Conservation (phyloP, 1,284 basidiomycete genomes). For the Termitomyces sp. region DNA sequence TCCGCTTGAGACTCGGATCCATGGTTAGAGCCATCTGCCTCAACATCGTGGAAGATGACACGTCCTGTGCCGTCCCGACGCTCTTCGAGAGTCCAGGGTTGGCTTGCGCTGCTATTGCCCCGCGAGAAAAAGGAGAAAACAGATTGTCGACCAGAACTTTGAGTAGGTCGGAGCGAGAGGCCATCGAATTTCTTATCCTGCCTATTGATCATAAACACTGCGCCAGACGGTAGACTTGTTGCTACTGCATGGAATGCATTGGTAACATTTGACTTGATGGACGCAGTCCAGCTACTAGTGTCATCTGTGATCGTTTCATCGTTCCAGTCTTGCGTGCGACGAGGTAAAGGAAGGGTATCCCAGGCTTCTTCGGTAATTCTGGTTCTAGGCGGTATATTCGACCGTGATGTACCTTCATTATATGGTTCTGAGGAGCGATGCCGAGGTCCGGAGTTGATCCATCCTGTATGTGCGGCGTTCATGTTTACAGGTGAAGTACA, state of each 20-base stretch:
- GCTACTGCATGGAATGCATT: constrained; percentile 34
- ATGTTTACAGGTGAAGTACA: constrained; percentile 11
- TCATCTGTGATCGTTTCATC: constrained; percentile 2
- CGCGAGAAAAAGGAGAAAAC: constrained; percentile 15
- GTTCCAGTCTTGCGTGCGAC: constrained; percentile 5
- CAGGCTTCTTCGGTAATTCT: constrained; percentile 8
- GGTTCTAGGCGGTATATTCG: constrained; percentile 1
- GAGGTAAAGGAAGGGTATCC: constrained; percentile 19
- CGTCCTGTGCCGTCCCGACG: constrained; percentile 26
- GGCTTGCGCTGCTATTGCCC: constrained; percentile 16
- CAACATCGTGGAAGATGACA: constrained; percentile 25
- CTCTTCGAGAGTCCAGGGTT: constrained; percentile 30
- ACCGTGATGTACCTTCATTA: constrained; percentile 20
- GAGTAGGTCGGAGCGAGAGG: constrained; percentile 20
- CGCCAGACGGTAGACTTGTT: constrained; percentile 22
- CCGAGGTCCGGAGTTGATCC: constrained; percentile 11
- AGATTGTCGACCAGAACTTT: constrained; percentile 15
- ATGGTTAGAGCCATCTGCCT: constrained; percentile 7
- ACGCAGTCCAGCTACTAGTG: constrained; percentile 29
- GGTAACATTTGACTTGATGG: constrained; percentile 28
- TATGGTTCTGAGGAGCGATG: constrained; percentile 22
- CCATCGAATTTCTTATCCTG: constrained; percentile 19
- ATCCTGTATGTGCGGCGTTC: constrained; percentile 22
- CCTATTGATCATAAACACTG: constrained; percentile 14
- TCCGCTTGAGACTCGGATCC: not conserved